Conservation (phyloP, 148 eudicot genomes). For the Vaccinium darrowii region DNA sequence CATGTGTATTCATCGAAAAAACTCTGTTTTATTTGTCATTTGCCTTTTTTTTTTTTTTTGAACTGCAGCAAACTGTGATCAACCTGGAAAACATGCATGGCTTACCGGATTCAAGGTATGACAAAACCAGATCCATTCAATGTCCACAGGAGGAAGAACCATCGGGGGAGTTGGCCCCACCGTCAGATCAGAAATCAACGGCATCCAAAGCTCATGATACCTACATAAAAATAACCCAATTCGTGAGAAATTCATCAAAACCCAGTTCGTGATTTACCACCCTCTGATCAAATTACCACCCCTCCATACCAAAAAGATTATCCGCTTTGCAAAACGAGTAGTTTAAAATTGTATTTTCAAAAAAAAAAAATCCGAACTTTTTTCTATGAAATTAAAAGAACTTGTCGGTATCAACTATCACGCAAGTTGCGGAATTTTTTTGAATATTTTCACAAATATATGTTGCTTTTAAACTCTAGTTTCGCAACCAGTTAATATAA, state of each 20-base stretch:
- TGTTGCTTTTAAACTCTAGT: too few species aligned
- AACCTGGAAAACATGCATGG: background rate
- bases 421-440: too few species aligned
- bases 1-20: slow-evolving; percentile 4
- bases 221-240: slow-evolving; percentile 44
- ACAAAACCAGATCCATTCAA: slow-evolving; percentile 97
- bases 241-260: background rate
- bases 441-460: too few species aligned
- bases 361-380: too few species aligned
- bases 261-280: background rate
- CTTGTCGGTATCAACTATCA: too few species aligned
- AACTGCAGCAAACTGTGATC: slow-evolving; percentile 3
- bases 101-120: slow-evolving; percentile 87
- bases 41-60: too few species aligned
- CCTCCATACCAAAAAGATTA: background rate
- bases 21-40: background rate
- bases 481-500: too few species aligned
- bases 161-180: slow-evolving; percentile 50
- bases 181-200: slow-evolving; percentile 68
- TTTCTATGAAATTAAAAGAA: too few species aligned
- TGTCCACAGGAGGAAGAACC: slow-evolving; percentile 82
- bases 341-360: too few species aligned
- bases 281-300: background rate
- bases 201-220: slow-evolving; percentile 95
- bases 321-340: background rate